A percentile compares a stretch with the other conserved stretches of the same genome.
Conservation (phyloP, 148 eudicot species). For the Silene latifolia region DNA sequence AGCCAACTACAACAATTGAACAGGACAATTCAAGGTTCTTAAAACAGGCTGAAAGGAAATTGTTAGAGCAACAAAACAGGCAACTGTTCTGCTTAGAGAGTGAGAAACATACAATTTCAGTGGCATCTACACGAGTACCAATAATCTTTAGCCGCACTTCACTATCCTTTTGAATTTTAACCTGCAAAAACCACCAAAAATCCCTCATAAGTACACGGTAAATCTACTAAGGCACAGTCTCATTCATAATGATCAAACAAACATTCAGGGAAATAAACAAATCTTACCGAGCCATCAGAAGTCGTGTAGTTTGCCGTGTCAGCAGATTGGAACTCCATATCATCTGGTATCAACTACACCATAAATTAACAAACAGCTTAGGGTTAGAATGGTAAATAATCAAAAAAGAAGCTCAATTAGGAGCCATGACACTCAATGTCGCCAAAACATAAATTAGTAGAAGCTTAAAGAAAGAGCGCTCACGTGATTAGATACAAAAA, state of each 20-base stretch:
- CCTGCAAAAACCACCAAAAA: conserved; percentile 38
- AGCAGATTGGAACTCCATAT: conserved; percentile 96
- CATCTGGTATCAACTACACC: conserved; percentile 85
- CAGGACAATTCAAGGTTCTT: not conserved
- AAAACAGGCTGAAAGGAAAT: not conserved
- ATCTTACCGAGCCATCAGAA: conserved; percentile 89
- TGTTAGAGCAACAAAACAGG: not conserved
- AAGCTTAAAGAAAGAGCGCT: conserved; percentile 31
- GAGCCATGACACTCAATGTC: too few relatives aligned
- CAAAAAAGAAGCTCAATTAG: too few relatives aligned
- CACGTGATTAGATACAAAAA: conserved; percentile 92
- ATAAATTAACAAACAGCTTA: not conserved
- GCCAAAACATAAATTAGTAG: too few relatives aligned
- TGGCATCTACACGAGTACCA: conserved; percentile 97
- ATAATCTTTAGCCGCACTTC: conserved; percentile 92
- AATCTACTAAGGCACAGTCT: not conserved
- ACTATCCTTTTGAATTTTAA: conserved; percentile 90
- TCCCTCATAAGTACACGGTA: conserved; percentile 5
- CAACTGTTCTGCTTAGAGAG: not conserved
- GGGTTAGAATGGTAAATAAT: not conserved
- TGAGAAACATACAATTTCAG: conserved; percentile 69
- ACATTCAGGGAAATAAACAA: conserved; percentile 1
- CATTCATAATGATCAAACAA: conserved; percentile 1
- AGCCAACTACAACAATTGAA: not conserved
- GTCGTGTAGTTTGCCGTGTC: conserved; percentile 89